Evolutionary conservation across 139 green algal species (phyloP).

Genomic region (Deuterostichococcus epilithicus): DNA sequence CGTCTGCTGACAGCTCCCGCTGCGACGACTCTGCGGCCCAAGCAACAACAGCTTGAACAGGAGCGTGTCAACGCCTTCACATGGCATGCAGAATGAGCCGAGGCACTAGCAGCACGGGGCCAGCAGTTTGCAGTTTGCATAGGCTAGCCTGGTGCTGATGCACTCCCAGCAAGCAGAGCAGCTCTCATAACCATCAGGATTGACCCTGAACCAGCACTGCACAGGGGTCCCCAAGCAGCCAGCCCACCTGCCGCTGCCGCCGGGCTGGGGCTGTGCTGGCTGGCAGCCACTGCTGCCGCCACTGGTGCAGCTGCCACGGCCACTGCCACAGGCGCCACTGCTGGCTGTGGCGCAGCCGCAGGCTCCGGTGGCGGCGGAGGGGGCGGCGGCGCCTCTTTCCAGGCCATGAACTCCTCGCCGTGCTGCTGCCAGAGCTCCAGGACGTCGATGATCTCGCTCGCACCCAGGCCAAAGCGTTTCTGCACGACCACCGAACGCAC

Average conservation of each 20-base stretch:
- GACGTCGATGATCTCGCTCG: conserved; percentile 1
- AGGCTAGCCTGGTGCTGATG: too few species aligned
- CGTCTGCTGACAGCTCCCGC: too few species aligned
- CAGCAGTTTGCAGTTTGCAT: too few species aligned
- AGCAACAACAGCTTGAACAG: too few species aligned
- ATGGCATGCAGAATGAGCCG: too few species aligned
- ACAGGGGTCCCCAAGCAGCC: too few species aligned
- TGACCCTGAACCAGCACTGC: too few species aligned
- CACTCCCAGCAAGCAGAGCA: too few species aligned
- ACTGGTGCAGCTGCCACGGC: not conserved
- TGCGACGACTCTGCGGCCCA: too few species aligned
- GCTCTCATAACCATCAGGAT: too few species aligned
- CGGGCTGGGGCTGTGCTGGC: not conserved
- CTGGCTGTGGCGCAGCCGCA: not conserved
- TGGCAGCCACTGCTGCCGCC: not conserved
- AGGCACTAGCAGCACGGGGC: too few species aligned
- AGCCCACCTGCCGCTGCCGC: not conserved
- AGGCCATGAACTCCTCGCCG: not conserved
- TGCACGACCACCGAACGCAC: not conserved
- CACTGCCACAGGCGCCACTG: not conserved
- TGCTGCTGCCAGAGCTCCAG: conserved; percentile 6
- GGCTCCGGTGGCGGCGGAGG: not conserved
- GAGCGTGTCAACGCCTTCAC: too few species aligned
- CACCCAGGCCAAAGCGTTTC: not conserved
- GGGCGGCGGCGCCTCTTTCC: not conserved